A percentile compares a stretch with the other conserved stretches of the same genome.
phyloP scores from a whole-genome alignment of 441 rosid species.

The Viola pubescens region DNA sequence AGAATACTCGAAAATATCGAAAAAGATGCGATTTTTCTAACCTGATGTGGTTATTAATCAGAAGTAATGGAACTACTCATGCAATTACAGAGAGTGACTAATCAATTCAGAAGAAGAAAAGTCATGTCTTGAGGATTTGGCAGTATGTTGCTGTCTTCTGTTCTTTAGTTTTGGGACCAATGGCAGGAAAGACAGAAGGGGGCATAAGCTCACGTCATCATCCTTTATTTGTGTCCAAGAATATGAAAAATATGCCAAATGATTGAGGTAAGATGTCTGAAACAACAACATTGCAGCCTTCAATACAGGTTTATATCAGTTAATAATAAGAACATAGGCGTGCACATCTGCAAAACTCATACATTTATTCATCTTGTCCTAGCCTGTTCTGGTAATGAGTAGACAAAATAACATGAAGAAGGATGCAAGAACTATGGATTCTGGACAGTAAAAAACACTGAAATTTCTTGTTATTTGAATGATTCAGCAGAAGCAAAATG shows the following conservation, averaged over 20 bases:
- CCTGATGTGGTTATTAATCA: no score
- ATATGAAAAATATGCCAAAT: constrained; percentile 17
- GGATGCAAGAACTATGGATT: constrained; percentile 2
- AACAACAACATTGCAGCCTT: constrained; percentile 15
- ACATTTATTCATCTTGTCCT: constrained; percentile 12
- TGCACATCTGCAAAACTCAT: background rate
- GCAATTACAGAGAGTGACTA: background rate
- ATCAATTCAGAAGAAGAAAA: background rate
- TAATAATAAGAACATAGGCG: constrained; percentile 11
- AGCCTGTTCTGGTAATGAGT: constrained; percentile 16
- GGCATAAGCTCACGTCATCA: constrained; percentile 21
- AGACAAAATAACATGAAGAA: constrained; percentile 9
- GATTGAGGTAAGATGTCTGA: constrained; percentile 10
- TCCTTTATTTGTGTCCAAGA: constrained; percentile 12
- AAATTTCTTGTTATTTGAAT: constrained; percentile 36
- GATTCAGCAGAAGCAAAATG: constrained; percentile 27
- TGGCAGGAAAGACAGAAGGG: constrained; percentile 1
- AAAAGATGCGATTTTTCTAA: no score
- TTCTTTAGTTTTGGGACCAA: constrained; percentile 11
- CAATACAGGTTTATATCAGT: constrained; percentile 12
- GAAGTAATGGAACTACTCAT: background rate
- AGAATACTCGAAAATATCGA: no score
- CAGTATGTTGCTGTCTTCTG: constrained; percentile 6
- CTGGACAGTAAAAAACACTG: constrained; percentile 14
- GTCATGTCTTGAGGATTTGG: background rate